Base-by-base conservation (phyloP, 2,329 filamentous ascomycete species). In the Penicillium sp. region DNA sequence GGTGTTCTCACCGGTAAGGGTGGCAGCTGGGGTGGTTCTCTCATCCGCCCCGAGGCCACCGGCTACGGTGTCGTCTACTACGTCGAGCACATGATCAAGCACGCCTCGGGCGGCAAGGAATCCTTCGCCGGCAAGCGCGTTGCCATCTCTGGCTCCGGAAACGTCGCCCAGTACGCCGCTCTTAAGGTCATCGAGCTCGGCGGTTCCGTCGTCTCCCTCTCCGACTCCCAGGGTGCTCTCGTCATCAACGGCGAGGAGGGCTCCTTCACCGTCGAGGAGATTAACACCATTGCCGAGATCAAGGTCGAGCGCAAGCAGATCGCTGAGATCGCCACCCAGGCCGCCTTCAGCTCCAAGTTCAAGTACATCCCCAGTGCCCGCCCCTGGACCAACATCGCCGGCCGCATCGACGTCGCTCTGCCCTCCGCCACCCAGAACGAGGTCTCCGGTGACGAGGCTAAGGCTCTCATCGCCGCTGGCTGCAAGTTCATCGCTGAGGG, bases 351-450 rank as follows among this genome's bases (percentile, higher is more conserved):
- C 72, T 77, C 83, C 74, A 86, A 86, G 76, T 93, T 91, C 86
- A 89, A 87, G 79, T 97, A 96, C 83, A 81, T 96, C 66, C 86
- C 88, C 66, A 93, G 92, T 66, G 92, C 86, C 52, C 88, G 94
- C 42, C 94, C 94, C 66, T 99, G 94, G 94, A 83, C 86, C 65
- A 90, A 97, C 81, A 90, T 93, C 71, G 12, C 48, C 55, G 90
- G 88, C 75, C 86, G 89, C 73, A 88, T 97, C 74, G 93, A 97
- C 76, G 84, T 97, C 65, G 94, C 90, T 35, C 89, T 97, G 57
- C 94, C 94, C 53, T 93, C 86, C 71, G 94, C 94, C 41, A 97
- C 94, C 60, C 93, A 99, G 84, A 99, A 99, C 83, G 94, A 99
- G 81, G 91, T 99, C 72, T 92, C 85, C 73, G 87, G 88, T 74